Evolutionary conservation across 140 eudicot species (phyloP).

Genomic region (Eryngium alpinum): DNA sequence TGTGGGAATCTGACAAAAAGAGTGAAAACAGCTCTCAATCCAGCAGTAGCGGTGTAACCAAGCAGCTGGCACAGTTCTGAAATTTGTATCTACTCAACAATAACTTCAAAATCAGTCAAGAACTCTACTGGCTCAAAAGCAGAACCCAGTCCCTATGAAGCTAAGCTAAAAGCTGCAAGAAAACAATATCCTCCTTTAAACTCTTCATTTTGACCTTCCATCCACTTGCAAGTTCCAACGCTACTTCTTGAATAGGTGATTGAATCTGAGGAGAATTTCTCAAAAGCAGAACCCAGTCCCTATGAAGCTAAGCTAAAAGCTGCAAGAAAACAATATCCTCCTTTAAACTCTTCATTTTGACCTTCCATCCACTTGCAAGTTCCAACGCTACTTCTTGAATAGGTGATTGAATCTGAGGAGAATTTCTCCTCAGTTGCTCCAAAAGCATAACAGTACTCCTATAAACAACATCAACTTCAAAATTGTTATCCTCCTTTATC

Average conservation of each 20-base stretch:
- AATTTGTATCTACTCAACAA: background rate
- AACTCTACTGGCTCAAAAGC: slow-evolving; percentile 3
- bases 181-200: background rate
- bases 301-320: too few species aligned
- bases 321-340: slow-evolving; percentile 11
- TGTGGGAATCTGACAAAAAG: too few species aligned
- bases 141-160: background rate
- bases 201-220: slow-evolving; percentile 31
- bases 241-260: slow-evolving; percentile 18
- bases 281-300: too few species aligned
- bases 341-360: slow-evolving; percentile 16
- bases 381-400: slow-evolving; percentile 23
- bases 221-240: slow-evolving; percentile 17
- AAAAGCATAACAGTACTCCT: slow-evolving; percentile 26
- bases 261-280: slow-evolving; percentile 26
- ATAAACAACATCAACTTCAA: slow-evolving; percentile 13
- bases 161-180: slow-evolving; percentile 2
- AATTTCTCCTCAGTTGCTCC: slow-evolving; percentile 31
- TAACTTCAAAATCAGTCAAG: background rate
- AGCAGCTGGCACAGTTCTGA: slow-evolving; percentile 9
- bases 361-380: slow-evolving; percentile 32
- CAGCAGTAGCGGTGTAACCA: slow-evolving; percentile 2
- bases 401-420: slow-evolving; percentile 22
- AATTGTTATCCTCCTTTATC: slow-evolving; percentile 15
- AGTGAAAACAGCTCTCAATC: too few species aligned